phyloP scores from a whole-genome alignment of 768 basidiomycete species.

The Pleurotus salmoneostramineus region DNA sequence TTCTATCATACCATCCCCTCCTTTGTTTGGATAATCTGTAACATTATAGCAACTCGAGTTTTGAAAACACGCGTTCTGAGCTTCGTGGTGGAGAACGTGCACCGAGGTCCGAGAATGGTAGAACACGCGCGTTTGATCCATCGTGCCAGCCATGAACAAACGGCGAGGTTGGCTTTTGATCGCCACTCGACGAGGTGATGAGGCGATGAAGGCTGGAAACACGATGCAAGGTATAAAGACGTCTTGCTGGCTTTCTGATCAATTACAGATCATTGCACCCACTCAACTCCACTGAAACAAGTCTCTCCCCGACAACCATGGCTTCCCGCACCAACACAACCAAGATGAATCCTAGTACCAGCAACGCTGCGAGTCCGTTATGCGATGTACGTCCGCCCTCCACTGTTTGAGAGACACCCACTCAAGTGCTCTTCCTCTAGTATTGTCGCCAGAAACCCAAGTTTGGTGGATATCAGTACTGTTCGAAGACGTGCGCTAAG shows the following conservation, averaged over 20 bases:
- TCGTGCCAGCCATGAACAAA: not conserved
- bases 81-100: not conserved
- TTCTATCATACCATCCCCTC: not conserved
- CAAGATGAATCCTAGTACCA: slow-evolving; percentile 17
- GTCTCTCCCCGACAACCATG: slow-evolving; percentile 20
- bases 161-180: not conserved
- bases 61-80: slow-evolving; percentile 1
- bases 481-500: slow-evolving; percentile 51
- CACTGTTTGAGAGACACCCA: not conserved
- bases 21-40: slow-evolving; percentile 7
- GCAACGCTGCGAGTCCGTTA: slow-evolving; percentile 18
- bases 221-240: slow-evolving; percentile 3
- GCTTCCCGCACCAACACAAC: slow-evolving; percentile 20
- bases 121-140: not conserved
- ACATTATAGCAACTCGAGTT: not conserved
- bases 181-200: not conserved
- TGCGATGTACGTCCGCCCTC: slow-evolving; percentile 32
- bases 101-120: not conserved
- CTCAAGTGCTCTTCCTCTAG: slow-evolving; percentile 22
- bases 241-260: not conserved
- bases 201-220: not conserved
- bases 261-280: slow-evolving; percentile 5
- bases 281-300: slow-evolving; percentile 5
- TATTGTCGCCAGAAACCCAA: slow-evolving; percentile 49
- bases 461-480: slow-evolving; percentile 40